Percentiles rank a stretch among this genome's conserved stretches.
Conservation (phyloP, 192 early-diverging fungal genomes). For the Umbelopsis sp. region DNA sequence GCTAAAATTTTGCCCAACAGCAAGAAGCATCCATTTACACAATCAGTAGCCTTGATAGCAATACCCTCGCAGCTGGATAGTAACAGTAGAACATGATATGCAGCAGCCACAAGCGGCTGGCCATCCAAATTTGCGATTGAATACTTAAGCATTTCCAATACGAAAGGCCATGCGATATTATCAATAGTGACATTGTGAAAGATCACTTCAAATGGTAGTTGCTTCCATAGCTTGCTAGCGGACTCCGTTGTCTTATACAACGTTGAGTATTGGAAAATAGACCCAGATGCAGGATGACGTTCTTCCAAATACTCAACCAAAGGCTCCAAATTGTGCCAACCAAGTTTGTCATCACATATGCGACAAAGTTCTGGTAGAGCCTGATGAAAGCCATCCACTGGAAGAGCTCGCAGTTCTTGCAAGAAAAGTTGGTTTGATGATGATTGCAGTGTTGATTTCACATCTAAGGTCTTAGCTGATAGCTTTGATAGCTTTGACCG, state of each 20-base stretch:
- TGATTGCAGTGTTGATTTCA: not conserved
- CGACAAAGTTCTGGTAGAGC: slow-evolving; percentile 31
- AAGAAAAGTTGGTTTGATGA: not conserved
- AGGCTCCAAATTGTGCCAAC: slow-evolving; percentile 27
- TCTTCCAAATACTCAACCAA: slow-evolving; percentile 44
- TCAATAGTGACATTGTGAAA: not conserved
- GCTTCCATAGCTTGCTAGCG: not conserved
- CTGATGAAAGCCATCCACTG: slow-evolving; percentile 28
- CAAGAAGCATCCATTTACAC: not conserved
- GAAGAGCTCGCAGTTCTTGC: not conserved
- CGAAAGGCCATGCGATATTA: not conserved
- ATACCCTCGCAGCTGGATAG: not conserved
- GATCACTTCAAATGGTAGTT: not conserved
- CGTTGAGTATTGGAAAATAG: slow-evolving; percentile 32
- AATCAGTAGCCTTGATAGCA: not conserved
- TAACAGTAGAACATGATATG: not conserved
- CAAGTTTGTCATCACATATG: slow-evolving; percentile 15
- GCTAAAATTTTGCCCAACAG: not conserved
- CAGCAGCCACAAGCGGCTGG: not conserved
- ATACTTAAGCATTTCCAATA: not conserved
- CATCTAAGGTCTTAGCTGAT: not conserved
- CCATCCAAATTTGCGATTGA: not conserved
- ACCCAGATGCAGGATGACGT: slow-evolving; percentile 45
- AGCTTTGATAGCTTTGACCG: not conserved
- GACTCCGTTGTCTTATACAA: not conserved